Conservation (phyloP, 1,284 basidiomycete species). For the Tremellales sp. region DNA sequence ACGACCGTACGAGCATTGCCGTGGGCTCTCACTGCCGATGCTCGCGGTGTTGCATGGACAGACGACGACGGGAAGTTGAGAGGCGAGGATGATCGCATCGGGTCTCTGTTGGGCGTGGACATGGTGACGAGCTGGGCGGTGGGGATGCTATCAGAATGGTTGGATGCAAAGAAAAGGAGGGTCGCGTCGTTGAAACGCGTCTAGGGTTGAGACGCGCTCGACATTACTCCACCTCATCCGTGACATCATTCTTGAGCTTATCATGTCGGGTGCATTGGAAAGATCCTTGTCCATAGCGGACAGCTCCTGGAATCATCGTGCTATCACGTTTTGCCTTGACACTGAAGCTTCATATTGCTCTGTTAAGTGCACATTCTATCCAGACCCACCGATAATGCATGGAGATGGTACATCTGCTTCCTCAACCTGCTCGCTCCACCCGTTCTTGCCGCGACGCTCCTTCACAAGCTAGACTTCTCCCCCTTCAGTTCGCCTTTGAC, state of each 20-base stretch:
- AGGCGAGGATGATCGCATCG: slow-evolving; percentile 35
- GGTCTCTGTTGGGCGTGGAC: slow-evolving; percentile 25
- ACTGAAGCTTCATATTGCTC: no score
- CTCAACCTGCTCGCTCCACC: not conserved
- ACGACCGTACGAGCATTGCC: slow-evolving; percentile 14
- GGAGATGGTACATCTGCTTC: not conserved
- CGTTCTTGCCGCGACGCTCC: not conserved
- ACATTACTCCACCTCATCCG: slow-evolving; percentile 6
- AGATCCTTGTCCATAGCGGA: no score
- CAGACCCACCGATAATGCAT: not conserved
- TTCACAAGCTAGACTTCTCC: slow-evolving; percentile 21
- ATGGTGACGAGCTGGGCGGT: slow-evolving; percentile 15
- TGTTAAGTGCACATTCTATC: no score
- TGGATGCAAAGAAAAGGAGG: slow-evolving; percentile 1
- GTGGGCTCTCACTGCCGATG: slow-evolving; percentile 11
- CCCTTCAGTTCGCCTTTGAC: slow-evolving; percentile 70
- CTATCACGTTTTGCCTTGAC: no score
- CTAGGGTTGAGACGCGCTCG: slow-evolving; percentile 2
- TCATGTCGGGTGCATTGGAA: no score
- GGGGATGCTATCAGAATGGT: slow-evolving; percentile 8
- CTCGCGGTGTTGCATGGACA: slow-evolving; percentile 27
- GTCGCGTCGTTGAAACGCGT: not conserved
- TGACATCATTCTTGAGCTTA: no score
- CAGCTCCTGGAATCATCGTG: no score
- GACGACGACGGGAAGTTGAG: slow-evolving; percentile 42